Evolutionary conservation across 1,139 yeast genomes (phyloP).

Genomic region (Yamadazyma diddensiae): DNA sequence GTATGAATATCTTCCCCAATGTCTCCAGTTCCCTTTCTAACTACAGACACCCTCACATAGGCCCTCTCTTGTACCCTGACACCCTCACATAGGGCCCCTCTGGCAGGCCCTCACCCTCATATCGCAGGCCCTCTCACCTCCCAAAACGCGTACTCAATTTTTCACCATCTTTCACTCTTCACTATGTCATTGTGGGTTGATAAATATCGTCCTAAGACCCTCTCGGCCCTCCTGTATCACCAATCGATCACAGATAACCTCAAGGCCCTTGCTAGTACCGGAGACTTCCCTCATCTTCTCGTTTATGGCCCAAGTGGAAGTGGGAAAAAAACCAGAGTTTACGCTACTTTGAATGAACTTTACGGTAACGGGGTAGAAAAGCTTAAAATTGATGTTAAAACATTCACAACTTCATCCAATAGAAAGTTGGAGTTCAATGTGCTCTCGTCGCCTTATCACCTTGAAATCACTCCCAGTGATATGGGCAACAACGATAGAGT

Average conservation of each 20-base stretch:
- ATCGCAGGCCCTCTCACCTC: no score
- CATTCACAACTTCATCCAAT: conserved; percentile 67
- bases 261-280: conserved; percentile 63
- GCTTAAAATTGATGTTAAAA: conserved; percentile 85
- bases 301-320: conserved; percentile 96
- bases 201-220: conserved; percentile 75
- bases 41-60: no score
- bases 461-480: conserved; percentile 95
- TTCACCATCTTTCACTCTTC: background rate
- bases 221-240: conserved; percentile 68
- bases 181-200: conserved; percentile 97
- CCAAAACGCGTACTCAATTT: no score
- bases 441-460: conserved; percentile 83
- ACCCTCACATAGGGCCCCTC: no score
- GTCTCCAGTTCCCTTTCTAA: no score
- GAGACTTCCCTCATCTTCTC: conserved; percentile 90
- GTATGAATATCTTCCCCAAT: no score
- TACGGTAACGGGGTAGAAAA: conserved; percentile 81
- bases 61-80: no score
- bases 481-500: conserved; percentile 94
- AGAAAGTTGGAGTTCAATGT: conserved; percentile 87
- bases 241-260: conserved; percentile 60
- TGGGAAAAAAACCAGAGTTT: conserved; percentile 92
- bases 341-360: conserved; percentile 74
- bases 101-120: no score